Conservation (phyloP, 2,329 filamentous ascomycete species). For the Chaetomium sp. region DNA sequence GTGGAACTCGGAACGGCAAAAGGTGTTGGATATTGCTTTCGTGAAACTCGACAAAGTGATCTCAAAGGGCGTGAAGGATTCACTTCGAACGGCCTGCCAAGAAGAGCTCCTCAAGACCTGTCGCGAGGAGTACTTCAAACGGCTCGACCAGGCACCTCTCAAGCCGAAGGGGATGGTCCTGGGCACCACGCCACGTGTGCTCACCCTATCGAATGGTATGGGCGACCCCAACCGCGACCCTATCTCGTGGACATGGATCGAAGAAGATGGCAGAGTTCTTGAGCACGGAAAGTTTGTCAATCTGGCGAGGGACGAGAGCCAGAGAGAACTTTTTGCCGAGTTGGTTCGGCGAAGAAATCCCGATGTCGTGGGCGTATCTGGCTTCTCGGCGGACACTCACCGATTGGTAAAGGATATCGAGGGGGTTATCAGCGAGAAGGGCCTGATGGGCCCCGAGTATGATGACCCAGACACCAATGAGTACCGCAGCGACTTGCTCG, state of each 20-base stretch:
- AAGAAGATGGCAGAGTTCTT: slow-evolving; percentile 85
- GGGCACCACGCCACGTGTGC: slow-evolving; percentile 82
- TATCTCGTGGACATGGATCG: slow-evolving; percentile 87
- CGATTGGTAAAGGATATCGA: slow-evolving; percentile 81
- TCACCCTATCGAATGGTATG: slow-evolving; percentile 84
- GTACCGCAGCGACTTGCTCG: slow-evolving; percentile 75
- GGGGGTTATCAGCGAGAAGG: slow-evolving; percentile 74
- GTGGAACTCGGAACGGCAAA: slow-evolving; percentile 87
- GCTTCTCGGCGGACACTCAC: slow-evolving; percentile 84
- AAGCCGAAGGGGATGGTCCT: slow-evolving; percentile 91
- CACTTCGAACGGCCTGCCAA: slow-evolving; percentile 89
- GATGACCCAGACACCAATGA: slow-evolving; percentile 76
- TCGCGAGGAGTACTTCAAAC: slow-evolving; percentile 83
- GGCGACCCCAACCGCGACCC: slow-evolving; percentile 74
- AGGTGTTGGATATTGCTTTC: slow-evolving; percentile 80
- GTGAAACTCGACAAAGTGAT: slow-evolving; percentile 81
- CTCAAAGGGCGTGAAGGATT: slow-evolving; percentile 91
- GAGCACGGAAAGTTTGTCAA: slow-evolving; percentile 89
- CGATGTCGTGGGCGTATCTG: slow-evolving; percentile 87
- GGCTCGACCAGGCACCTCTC: slow-evolving; percentile 92
- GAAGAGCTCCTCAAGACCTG: slow-evolving; percentile 86
- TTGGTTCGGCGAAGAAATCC: slow-evolving; percentile 78
- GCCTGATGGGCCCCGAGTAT: slow-evolving; percentile 78
- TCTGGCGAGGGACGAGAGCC: slow-evolving; percentile 69
- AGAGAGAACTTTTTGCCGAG: slow-evolving; percentile 71